Evolutionary conservation across 2,329 filamentous ascomycete genomes (phyloP), one percentile per base, ranked within the genome.

Genomic region (Aspergillus costaricaensis): DNA sequence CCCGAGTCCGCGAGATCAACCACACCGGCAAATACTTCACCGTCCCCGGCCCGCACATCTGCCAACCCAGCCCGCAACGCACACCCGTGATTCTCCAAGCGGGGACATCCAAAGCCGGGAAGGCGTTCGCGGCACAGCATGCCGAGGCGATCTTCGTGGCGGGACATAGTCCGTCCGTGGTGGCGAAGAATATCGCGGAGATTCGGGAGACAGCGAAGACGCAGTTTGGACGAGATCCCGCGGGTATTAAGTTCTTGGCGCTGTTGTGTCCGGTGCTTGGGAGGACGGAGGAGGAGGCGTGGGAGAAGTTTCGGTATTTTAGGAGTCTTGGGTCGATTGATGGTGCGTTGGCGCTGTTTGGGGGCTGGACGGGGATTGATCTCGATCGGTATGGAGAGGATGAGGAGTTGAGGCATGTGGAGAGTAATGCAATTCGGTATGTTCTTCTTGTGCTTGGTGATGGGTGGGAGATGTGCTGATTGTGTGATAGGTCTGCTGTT

Each of bases 301-400:
- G 81, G 60, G 83, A 81, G 6, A 91, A 91, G 74, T 85, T 88
- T 55, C 75, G 80, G 0, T 85, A 90, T 5, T 86, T 86, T 61
- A 79, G 82, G 9, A 81, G 82, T 58, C 85, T 90, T 68, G 89
- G 86, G 0, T 83, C 83, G 2, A 79, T 83, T 44, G 89, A 88
- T 65, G 89, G 89, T 2, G 89, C 88, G 0, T 70, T 91, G 59
- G 86, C 88, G 1, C 74, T 91, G 17, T 92, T 91, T 67, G 88
- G 88, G 19, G 89, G 89, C 1, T 92, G 89, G 88, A 91, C 89
- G 0, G 89, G 87, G 0, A 87, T 88, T 50, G 85, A 90, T 69
- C 75, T 89, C 23, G 78, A 81, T 6, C 76, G 81, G 47, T 89
- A 88, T 64, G 82, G 77, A 0, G 86, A 89, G 25, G 86, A 89